Conservation (phyloP, 2,329 filamentous ascomycete genomes). For the Talaromyces sp. region DNA sequence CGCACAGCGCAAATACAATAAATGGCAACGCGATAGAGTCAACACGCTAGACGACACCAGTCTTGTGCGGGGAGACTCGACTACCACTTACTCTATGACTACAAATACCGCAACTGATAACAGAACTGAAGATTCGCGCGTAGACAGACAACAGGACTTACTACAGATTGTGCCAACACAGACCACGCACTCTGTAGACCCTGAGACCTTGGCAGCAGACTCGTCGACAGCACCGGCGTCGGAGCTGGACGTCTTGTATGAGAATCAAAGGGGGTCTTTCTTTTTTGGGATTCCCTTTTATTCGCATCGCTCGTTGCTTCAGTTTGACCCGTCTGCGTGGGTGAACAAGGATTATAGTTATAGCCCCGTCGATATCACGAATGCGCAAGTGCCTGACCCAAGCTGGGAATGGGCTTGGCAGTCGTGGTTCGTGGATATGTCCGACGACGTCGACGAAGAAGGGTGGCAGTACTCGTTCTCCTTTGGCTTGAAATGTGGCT, state of each 20-base stretch:
- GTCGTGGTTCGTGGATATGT: constrained; percentile 71
- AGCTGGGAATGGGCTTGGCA: constrained; percentile 87
- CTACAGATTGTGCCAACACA: constrained; percentile 8
- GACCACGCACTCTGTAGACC: background rate
- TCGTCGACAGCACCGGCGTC: constrained; percentile 16
- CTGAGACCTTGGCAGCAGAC: background rate
- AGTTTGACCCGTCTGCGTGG: constrained; percentile 82
- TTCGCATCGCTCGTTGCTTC: constrained; percentile 75
- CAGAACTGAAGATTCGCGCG: background rate
- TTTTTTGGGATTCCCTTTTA: constrained; percentile 88
- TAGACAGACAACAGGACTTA: background rate
- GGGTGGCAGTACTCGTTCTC: constrained; percentile 96
- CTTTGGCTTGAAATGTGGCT: constrained; percentile 67
- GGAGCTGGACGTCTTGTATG: constrained; percentile 82
- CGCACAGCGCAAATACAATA: constrained; percentile 40
- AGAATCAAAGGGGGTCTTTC: constrained; percentile 89
- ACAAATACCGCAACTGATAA: background rate
- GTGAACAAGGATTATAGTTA: constrained; percentile 59
- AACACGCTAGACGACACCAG: constrained; percentile 24
- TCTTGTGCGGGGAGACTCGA: constrained; percentile 1
- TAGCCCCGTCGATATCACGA: constrained; percentile 66
- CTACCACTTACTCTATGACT: background rate
- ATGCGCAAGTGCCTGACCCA: constrained; percentile 87
- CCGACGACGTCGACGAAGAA: constrained; percentile 74
- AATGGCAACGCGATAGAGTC: constrained; percentile 52